phyloP scores from a whole-genome alignment of 1,139 yeast genomes.

The Kazachstania sp. region DNA sequence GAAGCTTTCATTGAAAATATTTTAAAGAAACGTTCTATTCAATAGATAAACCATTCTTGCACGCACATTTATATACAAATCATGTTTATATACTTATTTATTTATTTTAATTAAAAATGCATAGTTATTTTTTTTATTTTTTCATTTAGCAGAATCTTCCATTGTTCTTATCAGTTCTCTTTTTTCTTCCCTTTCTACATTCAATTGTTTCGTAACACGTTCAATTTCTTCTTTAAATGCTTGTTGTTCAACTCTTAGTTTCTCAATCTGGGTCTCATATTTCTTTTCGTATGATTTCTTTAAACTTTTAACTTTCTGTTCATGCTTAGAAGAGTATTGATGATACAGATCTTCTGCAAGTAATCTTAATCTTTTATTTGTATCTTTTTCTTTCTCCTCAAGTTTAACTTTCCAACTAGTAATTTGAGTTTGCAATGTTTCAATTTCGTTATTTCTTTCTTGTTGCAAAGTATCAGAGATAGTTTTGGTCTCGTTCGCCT shows the following conservation, averaged over 20 bases:
- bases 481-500: too few relatives aligned
- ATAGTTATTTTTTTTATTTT: not conserved
- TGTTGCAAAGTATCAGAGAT: too few relatives aligned
- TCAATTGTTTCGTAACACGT: slow-evolving; percentile 38
- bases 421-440: slow-evolving; percentile 17
- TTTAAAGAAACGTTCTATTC: slow-evolving; percentile 54
- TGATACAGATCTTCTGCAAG: slow-evolving; percentile 58
- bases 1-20: slow-evolving; percentile 96
- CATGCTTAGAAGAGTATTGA: slow-evolving; percentile 65
- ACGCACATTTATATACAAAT: not conserved
- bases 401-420: slow-evolving; percentile 21
- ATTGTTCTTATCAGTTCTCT: slow-evolving; percentile 45
- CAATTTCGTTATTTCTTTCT: not conserved
- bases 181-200: slow-evolving; percentile 46
- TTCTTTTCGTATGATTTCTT: slow-evolving; percentile 46
- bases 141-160: slow-evolving; percentile 31
- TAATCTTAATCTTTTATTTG: slow-evolving; percentile 44
- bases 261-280: slow-evolving; percentile 39
- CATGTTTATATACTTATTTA: not conserved
- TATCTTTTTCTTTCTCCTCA: slow-evolving; percentile 34
- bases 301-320: slow-evolving; percentile 48
- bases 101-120: not conserved
- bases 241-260: slow-evolving; percentile 36
- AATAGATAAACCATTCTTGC: not conserved
- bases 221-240: slow-evolving; percentile 40